phyloP scores from a whole-genome alignment of 169 alveolate species.

The Sarcocystis neurona region DNA sequence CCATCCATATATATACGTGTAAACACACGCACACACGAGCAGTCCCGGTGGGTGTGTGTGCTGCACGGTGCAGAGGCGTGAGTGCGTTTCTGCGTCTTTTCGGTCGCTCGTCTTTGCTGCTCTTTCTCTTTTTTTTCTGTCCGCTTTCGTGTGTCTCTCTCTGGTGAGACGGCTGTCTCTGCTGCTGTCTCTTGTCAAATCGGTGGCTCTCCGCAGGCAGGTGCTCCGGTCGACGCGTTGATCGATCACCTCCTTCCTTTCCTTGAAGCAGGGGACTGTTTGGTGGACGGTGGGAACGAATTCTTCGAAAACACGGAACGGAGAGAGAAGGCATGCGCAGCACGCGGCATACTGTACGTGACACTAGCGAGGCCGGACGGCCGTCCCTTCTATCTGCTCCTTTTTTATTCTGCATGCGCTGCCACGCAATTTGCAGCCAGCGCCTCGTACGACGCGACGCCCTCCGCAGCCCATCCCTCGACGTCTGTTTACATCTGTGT shows the following conservation, averaged over 20 bases:
- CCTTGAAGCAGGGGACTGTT: constrained; percentile 74
- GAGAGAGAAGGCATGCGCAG: constrained; percentile 67
- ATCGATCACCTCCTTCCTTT: constrained; percentile 66
- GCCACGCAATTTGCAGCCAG: no score
- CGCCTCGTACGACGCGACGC: no score
- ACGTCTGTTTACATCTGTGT: neutral
- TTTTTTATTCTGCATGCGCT: neutral
- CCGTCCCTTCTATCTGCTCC: neutral
- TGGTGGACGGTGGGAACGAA: constrained; percentile 86
- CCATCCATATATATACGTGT: no score
- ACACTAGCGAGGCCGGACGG: neutral
- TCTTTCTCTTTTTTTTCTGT: no score
- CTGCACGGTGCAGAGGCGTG: no score
- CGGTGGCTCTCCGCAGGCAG: constrained; percentile 56
- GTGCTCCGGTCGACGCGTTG: constrained; percentile 74
- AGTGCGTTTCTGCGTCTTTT: no score
- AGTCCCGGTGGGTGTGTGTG: no score
- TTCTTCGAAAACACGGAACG: constrained; percentile 81
- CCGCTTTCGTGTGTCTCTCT: no score
- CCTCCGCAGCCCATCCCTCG: neutral
- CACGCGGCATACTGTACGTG: constrained; percentile 63
- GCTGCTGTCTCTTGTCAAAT: no score
- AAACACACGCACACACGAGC: no score
- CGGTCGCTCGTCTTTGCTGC: no score
- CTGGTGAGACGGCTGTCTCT: no score